Evolutionary conservation across 257 asterid species (phyloP).

Genomic region (Rauvolfia tetraphylla): DNA sequence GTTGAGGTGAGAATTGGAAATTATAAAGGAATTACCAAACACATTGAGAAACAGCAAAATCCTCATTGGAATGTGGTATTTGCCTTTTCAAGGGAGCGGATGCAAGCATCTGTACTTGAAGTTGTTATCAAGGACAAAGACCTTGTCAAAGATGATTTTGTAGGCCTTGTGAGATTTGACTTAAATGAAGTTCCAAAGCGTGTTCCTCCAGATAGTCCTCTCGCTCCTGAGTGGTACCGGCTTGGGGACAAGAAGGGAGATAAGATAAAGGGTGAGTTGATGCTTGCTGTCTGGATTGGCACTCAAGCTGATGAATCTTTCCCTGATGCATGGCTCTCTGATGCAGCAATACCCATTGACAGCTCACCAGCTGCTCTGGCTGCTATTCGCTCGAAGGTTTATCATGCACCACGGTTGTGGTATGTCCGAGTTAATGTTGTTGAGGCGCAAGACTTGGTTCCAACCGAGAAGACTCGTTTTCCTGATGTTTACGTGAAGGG

Average conservation of each 20-base stretch:
- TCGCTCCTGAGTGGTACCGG: constrained; percentile 94
- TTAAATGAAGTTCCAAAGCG: constrained; percentile 82
- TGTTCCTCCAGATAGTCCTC: constrained; percentile 91
- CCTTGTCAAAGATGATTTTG: constrained; percentile 72
- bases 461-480: constrained; percentile 64
- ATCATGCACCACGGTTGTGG: constrained; percentile 90
- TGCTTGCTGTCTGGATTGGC: constrained; percentile 94
- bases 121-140: constrained; percentile 86
- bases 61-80: constrained; percentile 84
- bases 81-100: constrained; percentile 78
- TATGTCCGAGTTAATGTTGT: constrained; percentile 80
- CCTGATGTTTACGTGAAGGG: constrained; percentile 84
- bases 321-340: constrained; percentile 95
- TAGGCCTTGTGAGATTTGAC: constrained; percentile 67
- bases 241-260: constrained; percentile 76
- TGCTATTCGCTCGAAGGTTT: constrained; percentile 79
- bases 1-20: constrained; percentile 80
- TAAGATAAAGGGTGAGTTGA: constrained; percentile 75
- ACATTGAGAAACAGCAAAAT: constrained; percentile 69
- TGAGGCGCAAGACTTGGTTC: constrained; percentile 85
- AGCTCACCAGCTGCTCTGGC: constrained; percentile 66
- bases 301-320: constrained; percentile 95
- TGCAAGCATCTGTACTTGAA: constrained; percentile 86
- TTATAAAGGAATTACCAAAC: constrained; percentile 78
- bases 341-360: constrained; percentile 74